Base-by-base conservation (phyloP, 768 basidiomycete species). In the Dacryopinax primogenitus region DNA sequence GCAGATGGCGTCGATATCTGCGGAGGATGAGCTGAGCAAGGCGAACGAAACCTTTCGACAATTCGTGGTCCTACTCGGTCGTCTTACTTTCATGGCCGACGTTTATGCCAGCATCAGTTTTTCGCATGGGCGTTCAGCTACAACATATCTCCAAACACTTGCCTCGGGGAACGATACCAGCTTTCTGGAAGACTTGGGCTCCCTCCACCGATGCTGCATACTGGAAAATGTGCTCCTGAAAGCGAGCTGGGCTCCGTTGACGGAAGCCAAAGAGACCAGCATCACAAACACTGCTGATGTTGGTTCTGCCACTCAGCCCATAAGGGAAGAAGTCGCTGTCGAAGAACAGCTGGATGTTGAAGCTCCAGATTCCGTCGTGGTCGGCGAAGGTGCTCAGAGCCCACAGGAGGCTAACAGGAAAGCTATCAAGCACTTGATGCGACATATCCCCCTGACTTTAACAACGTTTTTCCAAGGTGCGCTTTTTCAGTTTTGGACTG, bases 211-310 rank as follows among this genome's bases (percentile, higher is more conserved):
- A 16, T 83, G 86, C 0, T 86, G 84, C 67, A 82, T 91, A 4
- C 91, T 90, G 88, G 91, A 95, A 76, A 92, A 90, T 69, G 87
- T 91, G 39, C 76, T 84, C 18, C 80, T 96, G 62, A 88, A 87
- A 69, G 77, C 80, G 18, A 83, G 32, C 9, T 58, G 51, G 51
- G 26, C 51, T 9, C 73, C 51, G 21, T 58, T 77, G 16, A 82
- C 79, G 69, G 84, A 81, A 33, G 66, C 26, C 16, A 33, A 28
- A 6, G 58, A 30, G 58, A 33, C n/a, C n/a, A n/a, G n/a, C 58
- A n/a, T 12, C 11, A 33, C 58, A 11, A 28, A 12, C 4, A 33
- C 26, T 30, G 58, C 41, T 28, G 58, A 7, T 4, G 11, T 12
- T 28, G 58, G 13, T 30, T 3, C 7, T 15, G 58, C 12, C 23